A percentile compares a stretch with the other conserved stretches of the same genome.
Evolutionary conservation across 2,329 filamentous ascomycete species (phyloP).

Genomic region (Fusarium newnesense): DNA sequence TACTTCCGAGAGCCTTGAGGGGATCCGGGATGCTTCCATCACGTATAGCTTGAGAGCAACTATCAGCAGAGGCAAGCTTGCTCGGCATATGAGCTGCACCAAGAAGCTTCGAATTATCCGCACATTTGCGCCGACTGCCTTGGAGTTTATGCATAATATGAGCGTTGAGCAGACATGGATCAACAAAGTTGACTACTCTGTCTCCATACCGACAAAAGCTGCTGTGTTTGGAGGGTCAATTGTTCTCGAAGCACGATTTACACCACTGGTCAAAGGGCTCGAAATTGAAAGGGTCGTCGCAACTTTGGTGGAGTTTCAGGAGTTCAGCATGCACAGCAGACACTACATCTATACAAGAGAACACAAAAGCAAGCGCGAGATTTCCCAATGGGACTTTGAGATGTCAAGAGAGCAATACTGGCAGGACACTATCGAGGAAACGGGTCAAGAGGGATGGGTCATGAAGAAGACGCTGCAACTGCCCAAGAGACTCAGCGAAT

Average conservation of each 20-base stretch:
- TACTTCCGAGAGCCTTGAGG: conserved; percentile 88
- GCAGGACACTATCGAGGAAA: conserved; percentile 74
- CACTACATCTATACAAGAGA: conserved; percentile 60
- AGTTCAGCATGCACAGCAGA: conserved; percentile 64
- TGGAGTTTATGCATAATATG: conserved; percentile 86
- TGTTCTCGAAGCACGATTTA: conserved; percentile 83
- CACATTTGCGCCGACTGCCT: conserved; percentile 76
- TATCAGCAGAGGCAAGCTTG: conserved; percentile 84
- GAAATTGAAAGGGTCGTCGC: conserved; percentile 81
- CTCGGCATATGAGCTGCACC: conserved; percentile 82
- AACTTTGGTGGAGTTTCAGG: conserved; percentile 81
- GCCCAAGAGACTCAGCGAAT: conserved; percentile 81
- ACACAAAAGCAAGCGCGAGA: conserved; percentile 70
- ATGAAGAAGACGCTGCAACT: conserved; percentile 72
- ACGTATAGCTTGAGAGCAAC: conserved; percentile 91
- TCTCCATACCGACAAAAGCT: conserved; percentile 90
- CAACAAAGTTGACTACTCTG: conserved; percentile 95
- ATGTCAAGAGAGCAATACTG: conserved; percentile 69
- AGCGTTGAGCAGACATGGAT: conserved; percentile 96
- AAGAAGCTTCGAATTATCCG: conserved; percentile 81
- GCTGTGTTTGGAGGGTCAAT: conserved; percentile 91
- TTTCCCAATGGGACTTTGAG: conserved; percentile 68
- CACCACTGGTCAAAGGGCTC: conserved; percentile 87
- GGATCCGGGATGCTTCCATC: conserved; percentile 84
- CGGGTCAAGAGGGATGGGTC: conserved; percentile 71